These are phyloP conservation scores for Chaetomium sp. DNA, from an alignment of 2,329 filamentous ascomycete genomes.

Conservation along the genomic window DNA sequence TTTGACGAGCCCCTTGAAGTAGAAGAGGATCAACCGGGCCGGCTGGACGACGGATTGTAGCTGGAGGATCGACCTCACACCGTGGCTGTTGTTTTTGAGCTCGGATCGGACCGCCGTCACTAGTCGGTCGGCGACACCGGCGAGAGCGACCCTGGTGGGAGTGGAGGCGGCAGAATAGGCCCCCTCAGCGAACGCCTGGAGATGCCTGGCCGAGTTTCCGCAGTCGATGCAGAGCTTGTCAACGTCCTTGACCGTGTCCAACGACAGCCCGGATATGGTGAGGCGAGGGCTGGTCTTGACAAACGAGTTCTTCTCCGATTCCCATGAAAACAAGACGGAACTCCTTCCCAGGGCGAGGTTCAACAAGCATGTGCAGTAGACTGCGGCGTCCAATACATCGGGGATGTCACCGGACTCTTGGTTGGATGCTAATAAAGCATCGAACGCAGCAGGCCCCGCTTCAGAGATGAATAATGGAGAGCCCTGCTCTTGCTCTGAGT, in stretches of 20 bases:
- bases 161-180: slow-evolving; percentile 50
- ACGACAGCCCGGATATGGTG: slow-evolving; percentile 60
- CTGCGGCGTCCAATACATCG: slow-evolving; percentile 50
- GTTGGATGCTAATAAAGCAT: slow-evolving; percentile 58
- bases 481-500: slow-evolving; percentile 43
- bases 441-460: slow-evolving; percentile 65
- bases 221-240: slow-evolving; percentile 52
- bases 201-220: slow-evolving; percentile 50
- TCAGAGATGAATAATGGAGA: slow-evolving; percentile 64
- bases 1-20: slow-evolving; percentile 54
- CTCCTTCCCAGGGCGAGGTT: slow-evolving; percentile 70
- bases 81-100: slow-evolving; percentile 48
- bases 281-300: slow-evolving; percentile 49
- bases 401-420: slow-evolving; percentile 40
- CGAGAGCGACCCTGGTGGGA: slow-evolving; percentile 55
- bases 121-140: slow-evolving; percentile 51
- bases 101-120: slow-evolving; percentile 53
- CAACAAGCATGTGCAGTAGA: slow-evolving; percentile 61
- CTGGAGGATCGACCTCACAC: slow-evolving; percentile 53
- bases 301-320: slow-evolving; percentile 56
- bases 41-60: slow-evolving; percentile 54
- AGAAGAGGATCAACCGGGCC: slow-evolving; percentile 51
- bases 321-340: slow-evolving; percentile 70
- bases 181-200: slow-evolving; percentile 50
- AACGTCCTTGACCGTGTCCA: slow-evolving; percentile 50